Evolutionary conservation across 2,329 filamentous ascomycete species (phyloP).

Genomic region (Trichophyton schoenleinii): DNA sequence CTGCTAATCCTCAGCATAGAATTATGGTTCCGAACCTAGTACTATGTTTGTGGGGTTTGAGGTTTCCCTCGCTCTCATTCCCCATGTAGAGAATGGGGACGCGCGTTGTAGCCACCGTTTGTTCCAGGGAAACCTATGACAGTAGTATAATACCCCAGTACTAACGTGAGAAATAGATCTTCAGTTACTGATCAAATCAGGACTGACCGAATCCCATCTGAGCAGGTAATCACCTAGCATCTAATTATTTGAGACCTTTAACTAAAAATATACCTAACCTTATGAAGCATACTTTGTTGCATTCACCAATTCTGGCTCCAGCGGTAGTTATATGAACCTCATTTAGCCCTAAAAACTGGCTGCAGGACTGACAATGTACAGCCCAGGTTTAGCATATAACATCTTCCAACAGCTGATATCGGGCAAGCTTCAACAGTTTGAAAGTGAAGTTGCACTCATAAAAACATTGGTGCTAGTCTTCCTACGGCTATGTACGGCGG

Average conservation of each 20-base stretch:
- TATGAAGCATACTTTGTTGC: neutral
- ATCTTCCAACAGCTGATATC: neutral
- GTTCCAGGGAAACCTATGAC: neutral
- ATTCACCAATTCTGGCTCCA: neutral
- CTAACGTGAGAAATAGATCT: neutral
- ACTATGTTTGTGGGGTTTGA: constrained; percentile 59
- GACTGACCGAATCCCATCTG: neutral
- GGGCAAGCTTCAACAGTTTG: constrained; percentile 29
- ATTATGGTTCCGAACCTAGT: constrained; percentile 51
- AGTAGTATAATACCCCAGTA: neutral
- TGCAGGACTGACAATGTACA: neutral
- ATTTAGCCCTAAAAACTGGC: neutral
- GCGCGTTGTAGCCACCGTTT: neutral
- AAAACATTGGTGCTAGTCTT: constrained; percentile 58
- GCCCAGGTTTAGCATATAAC: neutral
- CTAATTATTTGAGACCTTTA: neutral
- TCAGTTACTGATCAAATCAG: neutral
- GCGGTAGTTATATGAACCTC: neutral
- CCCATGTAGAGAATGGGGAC: constrained; percentile 9
- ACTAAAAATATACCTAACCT: neutral
- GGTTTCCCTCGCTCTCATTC: constrained; percentile 37
- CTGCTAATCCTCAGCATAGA: constrained; percentile 21
- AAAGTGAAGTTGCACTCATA: constrained; percentile 45
- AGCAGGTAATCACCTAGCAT: neutral
- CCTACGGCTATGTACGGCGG: constrained; percentile 50